Base-by-base conservation (phyloP, 1,284 basidiomycete species). In the Xerocomus cyaneibrunnescens region DNA sequence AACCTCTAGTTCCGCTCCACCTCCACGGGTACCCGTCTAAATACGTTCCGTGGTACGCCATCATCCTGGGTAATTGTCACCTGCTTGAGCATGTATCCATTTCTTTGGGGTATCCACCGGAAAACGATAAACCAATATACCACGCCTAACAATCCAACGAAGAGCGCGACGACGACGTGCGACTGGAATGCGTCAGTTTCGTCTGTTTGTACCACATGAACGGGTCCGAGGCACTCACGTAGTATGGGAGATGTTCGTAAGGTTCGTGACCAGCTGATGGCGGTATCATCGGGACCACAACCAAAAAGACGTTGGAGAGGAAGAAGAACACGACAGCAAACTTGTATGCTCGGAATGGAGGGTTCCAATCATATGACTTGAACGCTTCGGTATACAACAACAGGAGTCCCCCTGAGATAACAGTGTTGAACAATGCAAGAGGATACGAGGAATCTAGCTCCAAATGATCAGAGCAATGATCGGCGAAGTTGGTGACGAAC, bases 181-280 rank as follows among this genome's bases (percentile, higher is more conserved):
- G 77, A 71, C 83, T 85, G 39, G 19, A 27, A 17, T 37, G 13
- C 17, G 13, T 58, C 22, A 55, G 22, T 4, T 7, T 30, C 28
- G 16, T 22, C 19, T 7, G 2, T 19, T 30, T 7, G 21, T n/a
- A 17, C 7, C 4, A 22, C 14, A n/a, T 13, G 8, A n/a, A n/a
- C n/a, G 13, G 5, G 19, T 38, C 7, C 16, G 13, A 39, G 44
- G 25, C 27, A 66, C 82, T 61, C 57, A 85, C 84, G 74, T 79
- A 87, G 60, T 87, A 87, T 3, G 85, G 85, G 22, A 88, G 71
- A 44, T 70, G 64, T 27, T 76, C 71, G 57, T 87, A 88, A 0
- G 77, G 73, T 48, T 67, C 69, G n/a, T 74, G 72, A 3, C 76
- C 80, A 8, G 70, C 62, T 0, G 70, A 64, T 1, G 85, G 85